These are phyloP conservation scores for Ochromonas danica DNA, from an alignment of 108 stramenopile species.

Conservation along the genomic window DNA sequence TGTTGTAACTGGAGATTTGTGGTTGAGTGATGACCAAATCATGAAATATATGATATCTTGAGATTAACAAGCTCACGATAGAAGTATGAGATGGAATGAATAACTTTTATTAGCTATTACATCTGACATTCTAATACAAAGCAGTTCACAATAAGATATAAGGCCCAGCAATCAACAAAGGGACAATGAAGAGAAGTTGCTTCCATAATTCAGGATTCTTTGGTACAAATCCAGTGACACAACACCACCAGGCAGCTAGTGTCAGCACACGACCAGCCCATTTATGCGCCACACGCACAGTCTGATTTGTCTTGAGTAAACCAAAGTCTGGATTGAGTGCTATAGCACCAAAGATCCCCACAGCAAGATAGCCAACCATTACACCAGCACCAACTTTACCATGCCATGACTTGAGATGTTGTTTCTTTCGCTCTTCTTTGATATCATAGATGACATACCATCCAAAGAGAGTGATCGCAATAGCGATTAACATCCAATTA, in stretches of 20 bases:
- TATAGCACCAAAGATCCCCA: conserved; percentile 6
- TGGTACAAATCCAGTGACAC: too few species aligned
- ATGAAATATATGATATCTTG: too few species aligned
- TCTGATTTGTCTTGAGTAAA: conserved; percentile 11
- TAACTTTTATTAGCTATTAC: too few species aligned
- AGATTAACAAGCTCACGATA: too few species aligned
- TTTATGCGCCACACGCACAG: conserved; percentile 5
- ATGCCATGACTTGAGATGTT: background rate
- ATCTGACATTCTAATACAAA: too few species aligned
- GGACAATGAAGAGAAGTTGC: background rate
- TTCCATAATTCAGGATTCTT: background rate
- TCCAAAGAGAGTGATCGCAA: conserved; percentile 11
- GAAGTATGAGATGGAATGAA: too few species aligned
- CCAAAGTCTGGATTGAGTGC: conserved; percentile 17
- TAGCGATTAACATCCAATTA: background rate
- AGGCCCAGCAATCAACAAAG: background rate
- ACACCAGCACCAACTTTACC: conserved; percentile 10
- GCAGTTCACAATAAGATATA: background rate
- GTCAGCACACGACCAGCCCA: background rate
- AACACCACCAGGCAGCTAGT: background rate
- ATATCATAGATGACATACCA: conserved; percentile 27
- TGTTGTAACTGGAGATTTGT: too few species aligned
- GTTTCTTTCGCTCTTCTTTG: conserved; percentile 19
- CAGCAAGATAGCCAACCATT: conserved; percentile 1
- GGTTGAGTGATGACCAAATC: too few species aligned